phyloP scores from a whole-genome alignment of 176 grass and related monocot species.

The Zea mays region Zm-B73-REFERENCE-NAM-5.0 NC_050102.1:48326501-48327000 shows the following conservation, averaged over 20 bases:
- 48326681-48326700: not conserved
- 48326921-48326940: constrained; percentile 83
- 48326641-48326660: constrained; percentile 1
- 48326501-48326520: constrained; percentile 5
- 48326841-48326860: constrained; percentile 77
- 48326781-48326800: not conserved
- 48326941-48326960: constrained; percentile 88
- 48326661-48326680: not conserved
- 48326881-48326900: constrained; percentile 67
- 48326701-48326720: constrained; percentile 10
- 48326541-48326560: constrained; percentile 8
- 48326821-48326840: constrained; percentile 51
- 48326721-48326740: constrained; percentile 12
- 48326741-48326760: not conserved
- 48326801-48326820: too few species aligned
- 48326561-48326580: not conserved
- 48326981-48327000: constrained; percentile 89
- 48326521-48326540: constrained; percentile 1
- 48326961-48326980: constrained; percentile 79
- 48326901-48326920: constrained; percentile 73
- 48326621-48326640: constrained; percentile 5
- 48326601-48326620: not conserved
- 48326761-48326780: not conserved
- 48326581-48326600: too few species aligned
- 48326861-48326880: constrained; percentile 89